Percentiles rank a stretch among this genome's conserved stretches.
These are phyloP conservation scores for Phytophthora tubulina DNA, from an alignment of 352 stramenopile species.

Conservation along the genomic window DNA sequence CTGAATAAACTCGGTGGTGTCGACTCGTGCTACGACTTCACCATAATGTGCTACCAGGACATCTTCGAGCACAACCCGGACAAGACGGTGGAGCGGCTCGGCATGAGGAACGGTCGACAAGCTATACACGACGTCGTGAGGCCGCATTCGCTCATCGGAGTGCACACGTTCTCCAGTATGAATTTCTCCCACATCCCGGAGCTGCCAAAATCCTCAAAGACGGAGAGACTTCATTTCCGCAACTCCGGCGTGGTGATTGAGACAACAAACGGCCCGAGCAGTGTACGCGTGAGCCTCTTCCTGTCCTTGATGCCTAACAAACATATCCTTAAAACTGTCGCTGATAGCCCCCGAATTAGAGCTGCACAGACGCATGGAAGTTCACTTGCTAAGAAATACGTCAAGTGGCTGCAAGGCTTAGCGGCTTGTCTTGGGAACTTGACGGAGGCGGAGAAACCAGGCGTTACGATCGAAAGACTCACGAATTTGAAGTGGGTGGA, in stretches of 20 bases:
- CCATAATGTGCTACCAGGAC: not conserved
- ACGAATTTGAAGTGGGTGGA: constrained; percentile 53
- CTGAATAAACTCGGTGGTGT: not conserved
- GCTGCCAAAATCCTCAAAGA: not conserved
- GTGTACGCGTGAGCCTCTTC: constrained; percentile 57
- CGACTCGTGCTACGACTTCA: not conserved
- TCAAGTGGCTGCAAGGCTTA: constrained; percentile 66
- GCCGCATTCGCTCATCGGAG: constrained; percentile 36
- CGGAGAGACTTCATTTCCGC: constrained; percentile 4
- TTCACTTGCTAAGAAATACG: constrained; percentile 47
- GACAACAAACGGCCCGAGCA: constrained; percentile 41
- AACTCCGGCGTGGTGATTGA: constrained; percentile 60
- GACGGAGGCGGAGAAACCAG: constrained; percentile 36
- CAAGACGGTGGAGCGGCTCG: constrained; percentile 39
- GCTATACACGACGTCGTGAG: constrained; percentile 5
- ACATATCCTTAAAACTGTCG: constrained; percentile 43
- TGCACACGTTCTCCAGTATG: not conserved
- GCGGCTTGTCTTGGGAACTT: constrained; percentile 47
- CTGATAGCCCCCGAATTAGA: constrained; percentile 32
- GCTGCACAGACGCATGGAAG: constrained; percentile 29
- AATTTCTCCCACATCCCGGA: not conserved
- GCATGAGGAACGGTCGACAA: constrained; percentile 26
- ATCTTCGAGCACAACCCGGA: constrained; percentile 7
- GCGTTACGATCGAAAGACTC: constrained; percentile 27
- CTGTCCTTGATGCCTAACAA: constrained; percentile 59